Evolutionary conservation across 2,329 filamentous ascomycete species (phyloP).

Genomic region (Trichocomaceae sp.): DNA sequence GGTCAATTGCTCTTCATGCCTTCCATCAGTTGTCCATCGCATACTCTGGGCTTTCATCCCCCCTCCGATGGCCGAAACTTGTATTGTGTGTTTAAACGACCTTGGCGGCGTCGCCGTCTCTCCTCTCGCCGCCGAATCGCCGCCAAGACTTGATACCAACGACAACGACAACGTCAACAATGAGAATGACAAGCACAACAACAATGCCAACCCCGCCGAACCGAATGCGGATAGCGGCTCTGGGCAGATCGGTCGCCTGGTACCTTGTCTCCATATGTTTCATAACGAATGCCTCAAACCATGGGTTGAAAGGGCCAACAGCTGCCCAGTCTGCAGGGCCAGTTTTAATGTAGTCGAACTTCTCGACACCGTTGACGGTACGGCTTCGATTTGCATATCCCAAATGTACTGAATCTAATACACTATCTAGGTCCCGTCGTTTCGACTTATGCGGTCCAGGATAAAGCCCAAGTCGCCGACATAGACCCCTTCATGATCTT

Average conservation of each 20-base stretch:
- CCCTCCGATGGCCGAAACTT: slow-evolving; percentile 57
- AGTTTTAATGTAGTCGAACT: slow-evolving; percentile 87
- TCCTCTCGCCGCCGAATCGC: slow-evolving; percentile 35
- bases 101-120: slow-evolving; percentile 51
- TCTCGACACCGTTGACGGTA: slow-evolving; percentile 72
- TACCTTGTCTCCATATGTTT: slow-evolving; percentile 82
- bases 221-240: slow-evolving; percentile 8
- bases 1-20: slow-evolving; percentile 33
- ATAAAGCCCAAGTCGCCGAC: slow-evolving; percentile 68
- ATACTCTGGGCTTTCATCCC: slow-evolving; percentile 23
- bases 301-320: slow-evolving; percentile 96
- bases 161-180: slow-evolving; percentile 23
- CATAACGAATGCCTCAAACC: slow-evolving; percentile 89
- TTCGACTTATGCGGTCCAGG: slow-evolving; percentile 52
- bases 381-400: not conserved
- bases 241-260: slow-evolving; percentile 52
- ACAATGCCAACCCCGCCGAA: slow-evolving; percentile 9
- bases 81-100: slow-evolving; percentile 67
- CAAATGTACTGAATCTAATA: not conserved
- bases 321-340: slow-evolving; percentile 92
- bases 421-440: slow-evolving; percentile 44
- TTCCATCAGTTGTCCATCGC: slow-evolving; percentile 25
- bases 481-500: slow-evolving; percentile 61
- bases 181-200: slow-evolving; percentile 13
- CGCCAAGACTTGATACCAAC: slow-evolving; percentile 38